phyloP scores from a whole-genome alignment of 805 yeast genomes.

The Candida qinlingensis region DNA sequence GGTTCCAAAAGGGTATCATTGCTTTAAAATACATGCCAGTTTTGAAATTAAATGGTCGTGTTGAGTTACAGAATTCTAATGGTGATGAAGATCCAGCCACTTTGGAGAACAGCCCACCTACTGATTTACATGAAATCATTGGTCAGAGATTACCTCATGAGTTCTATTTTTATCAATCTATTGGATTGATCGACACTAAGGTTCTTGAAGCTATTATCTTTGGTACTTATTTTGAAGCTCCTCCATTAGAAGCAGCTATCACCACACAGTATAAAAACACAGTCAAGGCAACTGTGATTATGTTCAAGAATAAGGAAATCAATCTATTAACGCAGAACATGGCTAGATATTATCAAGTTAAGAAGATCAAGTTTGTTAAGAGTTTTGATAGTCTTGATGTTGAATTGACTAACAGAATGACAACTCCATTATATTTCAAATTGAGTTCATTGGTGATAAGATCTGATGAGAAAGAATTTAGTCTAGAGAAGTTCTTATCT shows the following conservation, averaged over 20 bases:
- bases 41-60: slow-evolving; percentile 60
- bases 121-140: slow-evolving; percentile 74
- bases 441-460: slow-evolving; percentile 31
- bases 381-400: slow-evolving; percentile 46
- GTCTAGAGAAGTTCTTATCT: slow-evolving; percentile 24
- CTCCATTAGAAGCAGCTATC: slow-evolving; percentile 61
- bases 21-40: slow-evolving; percentile 72
- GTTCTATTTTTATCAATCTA: slow-evolving; percentile 70
- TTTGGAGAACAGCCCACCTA: slow-evolving; percentile 38
- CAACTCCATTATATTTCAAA: slow-evolving; percentile 46
- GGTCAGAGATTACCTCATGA: slow-evolving; percentile 87
- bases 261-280: slow-evolving; percentile 55
- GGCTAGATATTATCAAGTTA: slow-evolving; percentile 81
- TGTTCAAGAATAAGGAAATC: slow-evolving; percentile 53
- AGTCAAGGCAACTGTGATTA: slow-evolving; percentile 39
- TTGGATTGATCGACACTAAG: slow-evolving; percentile 65
- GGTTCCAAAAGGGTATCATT: slow-evolving; percentile 63
- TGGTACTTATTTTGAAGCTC: slow-evolving; percentile 55
- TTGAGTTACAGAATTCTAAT: slow-evolving; percentile 48
- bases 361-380: slow-evolving; percentile 47
- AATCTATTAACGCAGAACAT: slow-evolving; percentile 66
- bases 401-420: slow-evolving; percentile 45
- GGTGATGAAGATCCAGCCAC: slow-evolving; percentile 18
- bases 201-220: slow-evolving; percentile 62
- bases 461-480: slow-evolving; percentile 26